A percentile compares a stretch with the other conserved stretches of the same genome.
These are phyloP conservation scores for Nicotiana attenuata DNA, from an alignment of 257 asterid genomes.

Conservation along the genomic window DNA sequence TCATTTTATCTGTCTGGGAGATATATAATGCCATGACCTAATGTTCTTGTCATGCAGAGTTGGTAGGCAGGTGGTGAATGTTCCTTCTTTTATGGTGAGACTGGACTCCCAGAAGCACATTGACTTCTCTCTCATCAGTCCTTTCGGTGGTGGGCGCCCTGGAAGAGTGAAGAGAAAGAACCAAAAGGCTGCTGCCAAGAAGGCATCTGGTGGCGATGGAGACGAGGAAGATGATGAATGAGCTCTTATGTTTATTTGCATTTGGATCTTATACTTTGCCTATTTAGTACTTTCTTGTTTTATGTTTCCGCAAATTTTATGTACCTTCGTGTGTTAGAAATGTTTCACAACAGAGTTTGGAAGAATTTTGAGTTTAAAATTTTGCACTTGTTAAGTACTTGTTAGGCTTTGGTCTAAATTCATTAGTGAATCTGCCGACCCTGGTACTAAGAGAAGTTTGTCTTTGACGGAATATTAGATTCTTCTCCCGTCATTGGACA, in stretches of 20 bases:
- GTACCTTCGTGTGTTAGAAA: background rate
- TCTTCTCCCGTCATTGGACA: background rate
- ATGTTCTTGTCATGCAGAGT: constrained; percentile 32
- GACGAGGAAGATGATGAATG: constrained; percentile 49
- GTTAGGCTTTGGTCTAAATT: background rate
- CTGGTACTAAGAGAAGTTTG: background rate
- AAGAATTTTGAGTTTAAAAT: background rate
- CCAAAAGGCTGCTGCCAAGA: constrained; percentile 59
- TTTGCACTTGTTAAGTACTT: background rate
- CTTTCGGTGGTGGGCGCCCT: constrained; percentile 65
- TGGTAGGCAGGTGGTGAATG: constrained; percentile 70
- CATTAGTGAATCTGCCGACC: background rate
- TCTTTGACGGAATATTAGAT: background rate
- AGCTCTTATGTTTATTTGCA: background rate
- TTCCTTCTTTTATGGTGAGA: constrained; percentile 56
- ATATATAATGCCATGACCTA: background rate
- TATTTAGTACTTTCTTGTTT: background rate
- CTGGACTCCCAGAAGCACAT: constrained; percentile 67
- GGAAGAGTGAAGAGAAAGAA: constrained; percentile 62
- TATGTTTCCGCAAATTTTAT: background rate
- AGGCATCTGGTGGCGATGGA: constrained; percentile 63
- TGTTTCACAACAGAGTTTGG: background rate
- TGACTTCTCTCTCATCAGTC: constrained; percentile 66
- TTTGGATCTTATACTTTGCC: background rate
- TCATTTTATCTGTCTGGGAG: background rate